phyloP scores from a whole-genome alignment of 1,139 yeast species.

The Pichia cactophila region DNA sequence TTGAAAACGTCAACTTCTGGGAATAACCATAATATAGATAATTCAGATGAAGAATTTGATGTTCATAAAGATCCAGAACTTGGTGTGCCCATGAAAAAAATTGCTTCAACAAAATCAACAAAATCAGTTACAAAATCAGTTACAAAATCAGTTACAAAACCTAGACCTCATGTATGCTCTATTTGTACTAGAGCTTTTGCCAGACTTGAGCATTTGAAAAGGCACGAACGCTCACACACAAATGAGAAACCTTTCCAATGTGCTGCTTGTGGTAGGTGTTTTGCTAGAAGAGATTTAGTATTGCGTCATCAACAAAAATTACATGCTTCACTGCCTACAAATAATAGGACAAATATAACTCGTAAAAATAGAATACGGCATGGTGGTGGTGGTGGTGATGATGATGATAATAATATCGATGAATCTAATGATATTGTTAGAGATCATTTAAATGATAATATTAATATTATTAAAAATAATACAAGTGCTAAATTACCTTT shows the following conservation, averaged over 20 bases:
- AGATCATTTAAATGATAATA: constrained; percentile 30
- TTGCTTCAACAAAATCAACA: constrained; percentile 11
- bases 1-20: background rate
- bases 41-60: background rate
- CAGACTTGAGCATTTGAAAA: constrained; percentile 81
- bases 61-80: constrained; percentile 1
- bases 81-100: constrained; percentile 11
- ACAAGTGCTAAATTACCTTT: constrained; percentile 28
- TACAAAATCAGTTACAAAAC: constrained; percentile 68
- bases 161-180: constrained; percentile 83
- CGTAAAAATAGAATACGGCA: constrained; percentile 18
- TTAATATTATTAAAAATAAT: constrained; percentile 31
- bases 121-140: constrained; percentile 19
- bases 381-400: background rate
- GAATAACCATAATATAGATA: background rate
- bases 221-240: constrained; percentile 94
- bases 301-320: constrained; percentile 91
- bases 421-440: constrained; percentile 26
- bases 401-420: constrained; percentile 19
- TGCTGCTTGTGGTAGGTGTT: constrained; percentile 93
- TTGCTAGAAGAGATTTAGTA: constrained; percentile 85
- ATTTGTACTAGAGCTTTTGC: constrained; percentile 96
- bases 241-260: constrained; percentile 96
- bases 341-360: constrained; percentile 25
- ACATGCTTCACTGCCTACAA: constrained; percentile 52